phyloP scores from a whole-genome alignment of 257 asterid species.

The Dorcoceras hygrometricum region DNA sequence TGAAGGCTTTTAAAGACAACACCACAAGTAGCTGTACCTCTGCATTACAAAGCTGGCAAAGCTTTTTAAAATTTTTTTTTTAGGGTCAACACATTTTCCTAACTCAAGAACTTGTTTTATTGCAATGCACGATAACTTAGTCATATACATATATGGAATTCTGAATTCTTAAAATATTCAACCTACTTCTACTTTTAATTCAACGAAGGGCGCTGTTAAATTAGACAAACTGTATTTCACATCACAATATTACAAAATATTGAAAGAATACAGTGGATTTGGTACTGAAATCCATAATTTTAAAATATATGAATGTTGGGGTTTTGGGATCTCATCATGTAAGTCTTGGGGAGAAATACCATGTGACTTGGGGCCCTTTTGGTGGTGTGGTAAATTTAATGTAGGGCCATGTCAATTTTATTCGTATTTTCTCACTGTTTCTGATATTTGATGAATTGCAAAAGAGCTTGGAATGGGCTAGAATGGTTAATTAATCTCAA shows the following conservation, averaged over 20 bases:
- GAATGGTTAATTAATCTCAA: not conserved
- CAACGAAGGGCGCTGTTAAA: not conserved
- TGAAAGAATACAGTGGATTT: not conserved
- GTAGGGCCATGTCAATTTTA: not conserved
- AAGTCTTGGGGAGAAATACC: slow-evolving; percentile 9
- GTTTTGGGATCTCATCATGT: not conserved
- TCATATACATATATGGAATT: too few species aligned
- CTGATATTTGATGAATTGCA: not conserved
- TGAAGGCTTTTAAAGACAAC: slow-evolving; percentile 17
- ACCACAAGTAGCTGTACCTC: slow-evolving; percentile 24
- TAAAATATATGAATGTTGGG: not conserved
- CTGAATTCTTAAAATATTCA: too few species aligned
- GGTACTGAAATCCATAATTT: not conserved
- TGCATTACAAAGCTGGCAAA: slow-evolving; percentile 28
- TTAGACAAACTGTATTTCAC: not conserved
- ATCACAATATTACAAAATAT: too few species aligned
- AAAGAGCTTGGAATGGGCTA: slow-evolving; percentile 2
- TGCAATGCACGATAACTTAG: not conserved
- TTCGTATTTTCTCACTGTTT: not conserved
- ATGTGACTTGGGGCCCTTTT: slow-evolving; percentile 28
- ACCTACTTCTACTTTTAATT: not conserved
- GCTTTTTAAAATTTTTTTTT: not conserved
- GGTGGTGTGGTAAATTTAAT: slow-evolving; percentile 10
- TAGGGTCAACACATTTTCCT: slow-evolving; percentile 16
- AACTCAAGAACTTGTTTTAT: slow-evolving; percentile 15